These are phyloP conservation scores for Dothideomycetes sp. DNA, from an alignment of 2,329 filamentous ascomycete species.

Conservation along the genomic window DNA sequence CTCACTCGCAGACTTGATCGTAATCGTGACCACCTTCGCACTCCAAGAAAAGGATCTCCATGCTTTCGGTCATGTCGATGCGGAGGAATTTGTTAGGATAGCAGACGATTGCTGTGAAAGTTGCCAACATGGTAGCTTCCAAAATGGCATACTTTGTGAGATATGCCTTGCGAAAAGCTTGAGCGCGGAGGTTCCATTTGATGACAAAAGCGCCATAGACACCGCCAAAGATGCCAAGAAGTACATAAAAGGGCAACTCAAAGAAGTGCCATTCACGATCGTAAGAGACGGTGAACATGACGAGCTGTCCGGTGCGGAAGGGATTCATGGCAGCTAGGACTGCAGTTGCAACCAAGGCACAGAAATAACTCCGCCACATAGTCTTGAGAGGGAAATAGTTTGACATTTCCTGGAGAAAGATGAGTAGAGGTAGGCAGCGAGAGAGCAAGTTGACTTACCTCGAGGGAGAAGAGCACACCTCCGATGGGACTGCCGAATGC, in stretches of 20 bases:
- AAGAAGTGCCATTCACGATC: conserved; percentile 98
- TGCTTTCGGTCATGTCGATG: conserved; percentile 99
- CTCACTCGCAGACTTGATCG: conserved; percentile 73
- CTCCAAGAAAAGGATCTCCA: conserved; percentile 94
- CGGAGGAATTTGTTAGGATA: conserved; percentile 91
- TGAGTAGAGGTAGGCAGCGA: not conserved
- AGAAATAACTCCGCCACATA: conserved; percentile 97
- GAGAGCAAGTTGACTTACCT: conserved; percentile 31
- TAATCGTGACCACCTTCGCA: conserved; percentile 86
- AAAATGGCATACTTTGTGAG: conserved; percentile 72
- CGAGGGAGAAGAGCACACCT: conserved; percentile 88
- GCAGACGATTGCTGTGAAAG: conserved; percentile 79
- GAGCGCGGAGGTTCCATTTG: conserved; percentile 87
- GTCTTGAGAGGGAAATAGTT: conserved; percentile 95
- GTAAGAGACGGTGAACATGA: conserved; percentile 98
- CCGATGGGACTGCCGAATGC: conserved; percentile 97
- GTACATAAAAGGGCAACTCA: conserved; percentile 81
- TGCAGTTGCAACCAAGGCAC: conserved; percentile 85
- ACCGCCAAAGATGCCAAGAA: conserved; percentile 86
- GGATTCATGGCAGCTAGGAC: conserved; percentile 94
- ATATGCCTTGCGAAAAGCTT: conserved; percentile 91
- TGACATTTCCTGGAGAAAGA: conserved; percentile 62
- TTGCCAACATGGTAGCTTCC: conserved; percentile 75
- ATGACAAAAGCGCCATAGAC: conserved; percentile 95
- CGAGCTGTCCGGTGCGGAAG: conserved; percentile 89